Evolutionary conservation across 1,139 yeast genomes (phyloP).

Genomic region (Lipomyces yarrowii): DNA sequence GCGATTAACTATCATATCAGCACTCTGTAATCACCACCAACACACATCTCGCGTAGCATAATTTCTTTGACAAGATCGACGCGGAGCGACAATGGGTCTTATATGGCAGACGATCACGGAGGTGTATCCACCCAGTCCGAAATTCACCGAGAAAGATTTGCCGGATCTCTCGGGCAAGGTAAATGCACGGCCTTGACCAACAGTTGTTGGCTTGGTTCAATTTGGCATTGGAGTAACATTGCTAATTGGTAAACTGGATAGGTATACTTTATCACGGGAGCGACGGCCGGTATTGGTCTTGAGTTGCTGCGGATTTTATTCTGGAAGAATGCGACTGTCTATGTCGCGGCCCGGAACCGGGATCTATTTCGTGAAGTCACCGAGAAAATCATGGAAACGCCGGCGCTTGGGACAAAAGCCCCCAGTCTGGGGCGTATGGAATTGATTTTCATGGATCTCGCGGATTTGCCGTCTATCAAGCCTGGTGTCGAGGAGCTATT

Average conservation of each 20-base stretch:
- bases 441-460: slow-evolving; percentile 44
- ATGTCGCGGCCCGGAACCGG: slow-evolving; percentile 47
- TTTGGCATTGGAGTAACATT: background rate
- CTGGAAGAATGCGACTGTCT: slow-evolving; percentile 50
- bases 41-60: background rate
- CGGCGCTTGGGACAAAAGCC: slow-evolving; percentile 21
- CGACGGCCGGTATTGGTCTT: slow-evolving; percentile 52
- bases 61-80: background rate
- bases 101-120: slow-evolving; percentile 30
- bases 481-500: slow-evolving; percentile 46
- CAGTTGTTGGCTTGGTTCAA: background rate
- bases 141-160: slow-evolving; percentile 45
- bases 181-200: too few species aligned
- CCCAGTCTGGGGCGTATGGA: slow-evolving; percentile 27
- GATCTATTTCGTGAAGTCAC: slow-evolving; percentile 44
- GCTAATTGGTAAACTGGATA: slow-evolving; percentile 17
- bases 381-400: slow-evolving; percentile 37
- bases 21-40: background rate
- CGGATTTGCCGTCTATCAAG: slow-evolving; percentile 51
- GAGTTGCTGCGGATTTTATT: slow-evolving; percentile 48
- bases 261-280: slow-evolving; percentile 52
- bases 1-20: too few species aligned
- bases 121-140: slow-evolving; percentile 36
- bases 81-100: slow-evolving; percentile 10
- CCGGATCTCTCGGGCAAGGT: slow-evolving; percentile 49